Percentiles rank a stretch among this genome's conserved stretches.
phyloP scores from a whole-genome alignment of 345 rosid genomes.

The Corchorus olitorius region DNA sequence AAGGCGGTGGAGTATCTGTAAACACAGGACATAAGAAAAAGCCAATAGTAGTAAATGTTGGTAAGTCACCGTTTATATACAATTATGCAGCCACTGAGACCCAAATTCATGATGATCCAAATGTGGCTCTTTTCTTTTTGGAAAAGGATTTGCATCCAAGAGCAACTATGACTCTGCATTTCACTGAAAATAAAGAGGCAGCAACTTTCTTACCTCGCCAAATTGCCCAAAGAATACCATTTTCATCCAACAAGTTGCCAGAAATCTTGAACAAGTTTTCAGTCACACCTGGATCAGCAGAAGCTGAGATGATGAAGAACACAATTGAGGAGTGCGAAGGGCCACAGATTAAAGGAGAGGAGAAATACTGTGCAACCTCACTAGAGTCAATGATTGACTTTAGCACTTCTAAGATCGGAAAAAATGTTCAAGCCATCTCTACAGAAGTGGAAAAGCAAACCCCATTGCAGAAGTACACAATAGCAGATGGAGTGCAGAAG shows the following conservation, averaged over 20 bases:
- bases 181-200: slow-evolving; percentile 45
- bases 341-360: slow-evolving; percentile 67
- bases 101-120: slow-evolving; percentile 66
- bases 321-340: slow-evolving; percentile 73
- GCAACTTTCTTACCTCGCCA: slow-evolving; percentile 69
- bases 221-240: slow-evolving; percentile 61
- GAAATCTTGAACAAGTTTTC: slow-evolving; percentile 53
- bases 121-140: slow-evolving; percentile 73
- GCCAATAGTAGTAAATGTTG: slow-evolving; percentile 61
- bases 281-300: slow-evolving; percentile 56
- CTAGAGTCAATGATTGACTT: slow-evolving; percentile 84
- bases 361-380: slow-evolving; percentile 78
- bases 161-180: slow-evolving; percentile 56
- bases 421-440: slow-evolving; percentile 49
- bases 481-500: slow-evolving; percentile 45
- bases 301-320: slow-evolving; percentile 65
- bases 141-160: slow-evolving; percentile 70
- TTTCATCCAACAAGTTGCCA: slow-evolving; percentile 59
- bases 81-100: slow-evolving; percentile 49
- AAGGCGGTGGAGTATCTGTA: slow-evolving; percentile 77
- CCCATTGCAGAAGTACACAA: slow-evolving; percentile 49
- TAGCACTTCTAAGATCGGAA: slow-evolving; percentile 68
- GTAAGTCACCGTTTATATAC: slow-evolving; percentile 36
- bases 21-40: slow-evolving; percentile 59
- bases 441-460: slow-evolving; percentile 57